phyloP scores from a whole-genome alignment of 176 grass and related monocot genomes.

The Guadua angustifolia region DNA sequence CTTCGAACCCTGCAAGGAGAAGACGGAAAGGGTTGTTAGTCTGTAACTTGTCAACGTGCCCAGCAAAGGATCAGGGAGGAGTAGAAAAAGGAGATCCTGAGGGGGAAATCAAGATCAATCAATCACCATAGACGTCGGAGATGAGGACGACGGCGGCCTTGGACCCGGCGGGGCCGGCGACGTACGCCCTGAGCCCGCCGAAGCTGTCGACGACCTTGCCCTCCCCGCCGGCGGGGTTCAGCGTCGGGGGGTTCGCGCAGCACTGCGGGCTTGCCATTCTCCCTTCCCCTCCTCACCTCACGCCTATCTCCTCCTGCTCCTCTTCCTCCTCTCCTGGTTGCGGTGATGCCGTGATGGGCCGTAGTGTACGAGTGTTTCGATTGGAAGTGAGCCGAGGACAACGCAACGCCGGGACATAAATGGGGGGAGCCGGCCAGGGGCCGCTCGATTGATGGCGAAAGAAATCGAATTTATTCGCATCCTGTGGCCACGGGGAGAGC shows the following conservation, averaged over 20 bases:
- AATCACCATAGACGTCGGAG: conserved; percentile 73
- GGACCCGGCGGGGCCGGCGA: conserved; percentile 43
- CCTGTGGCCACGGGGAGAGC: too few relatives aligned
- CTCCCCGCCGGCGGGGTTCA: conserved; percentile 52
- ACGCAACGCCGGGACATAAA: neutral
- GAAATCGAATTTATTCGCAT: too few relatives aligned
- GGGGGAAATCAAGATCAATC: neutral
- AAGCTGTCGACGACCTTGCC: conserved; percentile 75
- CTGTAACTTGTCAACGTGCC: too few relatives aligned
- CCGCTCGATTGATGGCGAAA: too few relatives aligned
- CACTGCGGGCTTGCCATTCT: conserved; percentile 73
- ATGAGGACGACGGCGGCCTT: conserved; percentile 70
- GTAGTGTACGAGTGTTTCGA: neutral
- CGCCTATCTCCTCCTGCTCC: neutral
- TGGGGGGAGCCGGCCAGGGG: too few relatives aligned
- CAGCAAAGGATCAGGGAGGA: neutral
- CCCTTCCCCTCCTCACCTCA: neutral
- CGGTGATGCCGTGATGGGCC: neutral
- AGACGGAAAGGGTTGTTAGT: neutral
- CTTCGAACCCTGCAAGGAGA: conserved; percentile 31
- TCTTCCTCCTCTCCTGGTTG: neutral
- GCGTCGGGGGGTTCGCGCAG: conserved; percentile 65
- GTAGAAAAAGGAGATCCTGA: neutral
- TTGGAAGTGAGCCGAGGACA: neutral
- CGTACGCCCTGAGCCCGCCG: conserved; percentile 71